Base-by-base conservation (phyloP, 2,329 filamentous ascomycete genomes). In the Scedosporium dehoogii region DNA sequence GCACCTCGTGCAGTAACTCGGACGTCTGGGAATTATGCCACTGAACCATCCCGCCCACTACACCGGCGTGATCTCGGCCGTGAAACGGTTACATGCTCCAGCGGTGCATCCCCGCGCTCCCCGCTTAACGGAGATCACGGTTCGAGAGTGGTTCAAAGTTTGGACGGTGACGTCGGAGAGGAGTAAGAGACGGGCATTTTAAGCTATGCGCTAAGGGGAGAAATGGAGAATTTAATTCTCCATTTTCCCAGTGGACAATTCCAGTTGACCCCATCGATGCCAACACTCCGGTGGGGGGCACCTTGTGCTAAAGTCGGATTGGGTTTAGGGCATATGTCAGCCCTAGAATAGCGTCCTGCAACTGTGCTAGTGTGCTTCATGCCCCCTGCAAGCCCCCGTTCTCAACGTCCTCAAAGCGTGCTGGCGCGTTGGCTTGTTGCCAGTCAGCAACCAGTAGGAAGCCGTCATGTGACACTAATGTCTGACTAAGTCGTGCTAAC, bases 121-220 rank as follows among this genome's bases (percentile, higher is more conserved):
- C 51, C 51, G 51, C 51, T 55, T 55, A 27, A 23, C 51, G 51
- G 51, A 55, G 51, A 55, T 55, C 51, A 55, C 51, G 51, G 51
- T 55, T 55, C 51, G 10, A 38, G 10, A 12, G 33, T 3, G 33
- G 33, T 27, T 25, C 18, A 55, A 23, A 23, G 51, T 55, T 55
- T 55, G 51, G 51, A 55, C 7, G 23, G 51, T 55, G 51, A 55
- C 51, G 51, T 55, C 51, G 51, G 12, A 48, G 23, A 55, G 51
- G 3, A 55, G 51, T 55, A 14, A 55, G 18, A 27, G 51, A 55
- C 16, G 51, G 18, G 2, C 18, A 27, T 25, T 55, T 55, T 55
- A 55, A 55, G 51, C 51, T 55, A 55, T 27, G 51, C 51, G 16
- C 51, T 55, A 55, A 55, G 51, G 18, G 18, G 18, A 18, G 6